Conservation (phyloP, 768 basidiomycete genomes). For the Trametes punicea region DNA sequence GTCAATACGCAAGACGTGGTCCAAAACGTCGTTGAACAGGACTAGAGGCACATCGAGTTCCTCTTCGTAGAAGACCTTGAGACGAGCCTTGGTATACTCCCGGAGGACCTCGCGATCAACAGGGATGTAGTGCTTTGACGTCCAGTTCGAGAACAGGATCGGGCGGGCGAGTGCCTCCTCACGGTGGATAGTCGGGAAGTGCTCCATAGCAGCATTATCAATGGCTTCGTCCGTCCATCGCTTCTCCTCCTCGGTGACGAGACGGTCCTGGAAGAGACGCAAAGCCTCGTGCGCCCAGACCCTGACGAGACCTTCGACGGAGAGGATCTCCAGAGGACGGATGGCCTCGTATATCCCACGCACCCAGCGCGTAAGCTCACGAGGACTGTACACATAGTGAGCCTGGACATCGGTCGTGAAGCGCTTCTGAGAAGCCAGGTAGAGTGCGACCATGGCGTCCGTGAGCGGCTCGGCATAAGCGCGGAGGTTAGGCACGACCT, state of each 20-base stretch:
- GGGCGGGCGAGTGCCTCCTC: constrained; percentile 86
- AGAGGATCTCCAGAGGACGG: constrained; percentile 86
- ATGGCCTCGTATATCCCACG: constrained; percentile 98
- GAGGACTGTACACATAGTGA: constrained; percentile 98
- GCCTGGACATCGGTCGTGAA: constrained; percentile 98
- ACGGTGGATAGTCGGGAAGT: constrained; percentile 91
- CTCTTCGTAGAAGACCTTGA: constrained; percentile 99
- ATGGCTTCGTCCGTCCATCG: constrained; percentile 94
- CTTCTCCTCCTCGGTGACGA: constrained; percentile 90
- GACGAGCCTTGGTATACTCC: constrained; percentile 94
- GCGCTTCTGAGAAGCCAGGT: constrained; percentile 86
- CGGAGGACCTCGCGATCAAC: constrained; percentile 91
- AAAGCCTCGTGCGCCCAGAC: constrained; percentile 98
- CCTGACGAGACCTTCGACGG: constrained; percentile 92
- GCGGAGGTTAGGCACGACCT: constrained; percentile 90
- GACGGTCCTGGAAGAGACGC: constrained; percentile 95
- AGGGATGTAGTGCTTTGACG: constrained; percentile 92
- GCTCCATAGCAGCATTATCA: constrained; percentile 74
- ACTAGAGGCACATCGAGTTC: constrained; percentile 97
- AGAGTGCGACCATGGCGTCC: constrained; percentile 96
- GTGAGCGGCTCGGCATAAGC: constrained; percentile 94
- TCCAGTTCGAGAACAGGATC: constrained; percentile 99
- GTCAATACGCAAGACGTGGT: constrained; percentile 97
- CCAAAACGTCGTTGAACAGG: constrained; percentile 96
- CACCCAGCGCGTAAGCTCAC: constrained; percentile 97